Evolutionary conservation across 352 stramenopile species (phyloP), one percentile per base, ranked within the genome.

Genomic region (Phytopythium ostracodes): DNA sequence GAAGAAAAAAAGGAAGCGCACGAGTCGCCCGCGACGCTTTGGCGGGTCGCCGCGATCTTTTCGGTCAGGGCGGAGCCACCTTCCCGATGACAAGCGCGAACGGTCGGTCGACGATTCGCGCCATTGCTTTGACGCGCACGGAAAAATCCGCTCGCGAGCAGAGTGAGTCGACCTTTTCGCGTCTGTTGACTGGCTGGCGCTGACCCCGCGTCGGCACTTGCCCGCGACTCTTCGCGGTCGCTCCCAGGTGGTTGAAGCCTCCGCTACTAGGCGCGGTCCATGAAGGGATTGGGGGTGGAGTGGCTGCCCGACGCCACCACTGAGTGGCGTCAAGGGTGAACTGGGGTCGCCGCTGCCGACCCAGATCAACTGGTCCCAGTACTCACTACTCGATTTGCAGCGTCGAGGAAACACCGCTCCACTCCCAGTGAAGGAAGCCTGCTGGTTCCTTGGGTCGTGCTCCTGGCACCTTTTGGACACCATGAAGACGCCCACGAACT

Each of bases 401-500:
- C 56, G 59, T 55, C 60, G 64, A 69, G 52, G 53, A 56, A 75
- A 75, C 63, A 64, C 66, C 66, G 38, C 24, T 31, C 56, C 14
- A 54, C 18, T 3, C 42, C 40, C 17, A 38, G 25, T 17, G 38
- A 22, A 40, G 43, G 53, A 4, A 55, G 27, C 29, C 43, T 43
- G 35, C 46, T 4, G 8, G 55, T 12, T 11, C 49, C n/a, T 17
- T 24, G 25, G 27, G 17, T 35, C 27, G 29, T 6, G 25, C 27
- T 22, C 22, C 17, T 22, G 14, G 46, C 24, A 29, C 43, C 17
- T 54, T 66, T 43, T 51, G 44, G 55, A 53, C 56, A 72, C 55
- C 40, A 87, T 88, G 76, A 87, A 88, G 72, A 72, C 66, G 59
- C 70, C 76, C 24, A 75, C 60, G 29, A 64, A 67, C 50, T 88